A percentile compares a stretch with the other conserved stretches of the same genome.
These are phyloP conservation scores for Monilinia aucupariae DNA, from an alignment of 2,329 filamentous ascomycete genomes.

Conservation along the genomic window DNA sequence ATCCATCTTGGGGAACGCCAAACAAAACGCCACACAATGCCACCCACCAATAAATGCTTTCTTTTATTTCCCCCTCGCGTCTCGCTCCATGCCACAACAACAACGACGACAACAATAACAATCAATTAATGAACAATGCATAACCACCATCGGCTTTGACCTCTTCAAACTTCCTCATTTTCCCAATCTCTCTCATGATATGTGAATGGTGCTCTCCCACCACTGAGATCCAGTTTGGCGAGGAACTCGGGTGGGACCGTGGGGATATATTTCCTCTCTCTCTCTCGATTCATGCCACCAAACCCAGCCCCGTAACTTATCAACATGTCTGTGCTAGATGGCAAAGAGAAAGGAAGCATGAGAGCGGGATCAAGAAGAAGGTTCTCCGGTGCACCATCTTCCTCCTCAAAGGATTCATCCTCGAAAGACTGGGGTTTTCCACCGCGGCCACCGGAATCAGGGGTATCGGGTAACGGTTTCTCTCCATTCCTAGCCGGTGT, in stretches of 20 bases:
- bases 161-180: slow-evolving; percentile 47
- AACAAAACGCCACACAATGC: slow-evolving; percentile 16
- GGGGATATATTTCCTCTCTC: slow-evolving; percentile 91
- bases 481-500: slow-evolving; percentile 38
- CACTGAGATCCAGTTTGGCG: slow-evolving; percentile 65
- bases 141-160: background rate
- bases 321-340: slow-evolving; percentile 95
- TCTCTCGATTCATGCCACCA: slow-evolving; percentile 83
- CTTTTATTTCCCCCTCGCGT: background rate
- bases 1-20: slow-evolving; percentile 4
- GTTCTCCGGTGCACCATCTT: slow-evolving; percentile 65
- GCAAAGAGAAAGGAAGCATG: slow-evolving; percentile 91
- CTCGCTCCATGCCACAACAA: background rate
- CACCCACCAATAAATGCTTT: slow-evolving; percentile 16
- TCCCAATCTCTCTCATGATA: slow-evolving; percentile 62
- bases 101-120: no score
- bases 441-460: slow-evolving; percentile 39
- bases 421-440: slow-evolving; percentile 25
- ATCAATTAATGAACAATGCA: background rate
- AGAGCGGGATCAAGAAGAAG: slow-evolving; percentile 82
- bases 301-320: slow-evolving; percentile 92
- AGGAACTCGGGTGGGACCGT: slow-evolving; percentile 92
- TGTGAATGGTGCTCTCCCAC: slow-evolving; percentile 48
- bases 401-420: slow-evolving; percentile 40
- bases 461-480: slow-evolving; percentile 42